Conservation (phyloP, 148 eudicot genomes). For the Polygonum aviculare region DNA sequence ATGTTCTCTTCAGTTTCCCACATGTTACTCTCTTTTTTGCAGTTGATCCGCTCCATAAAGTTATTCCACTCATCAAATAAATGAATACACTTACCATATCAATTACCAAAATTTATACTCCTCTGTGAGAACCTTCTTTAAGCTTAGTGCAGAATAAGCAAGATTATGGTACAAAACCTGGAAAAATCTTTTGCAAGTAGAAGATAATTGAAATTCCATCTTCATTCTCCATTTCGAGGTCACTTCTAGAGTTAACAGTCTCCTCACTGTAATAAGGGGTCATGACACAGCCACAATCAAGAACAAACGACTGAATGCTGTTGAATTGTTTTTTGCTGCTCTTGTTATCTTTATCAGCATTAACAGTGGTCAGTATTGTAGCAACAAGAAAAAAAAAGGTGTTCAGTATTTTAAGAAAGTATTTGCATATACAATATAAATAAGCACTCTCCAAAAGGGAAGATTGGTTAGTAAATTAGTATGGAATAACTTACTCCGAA, state of each 20-base stretch:
- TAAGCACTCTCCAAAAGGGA: neutral
- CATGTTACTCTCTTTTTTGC: constrained; percentile 50
- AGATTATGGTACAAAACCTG: constrained; percentile 34
- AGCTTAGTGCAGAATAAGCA: neutral
- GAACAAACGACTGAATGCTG: neutral
- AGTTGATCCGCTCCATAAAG: constrained; percentile 55
- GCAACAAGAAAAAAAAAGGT: neutral
- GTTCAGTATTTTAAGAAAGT: neutral
- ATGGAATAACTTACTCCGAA: neutral
- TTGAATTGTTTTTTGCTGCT: neutral
- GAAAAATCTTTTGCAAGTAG: constrained; percentile 74
- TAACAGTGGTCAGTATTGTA: neutral
- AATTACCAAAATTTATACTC: neutral
- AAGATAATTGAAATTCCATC: constrained; percentile 64
- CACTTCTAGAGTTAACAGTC: constrained; percentile 65
- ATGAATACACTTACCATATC: neutral
- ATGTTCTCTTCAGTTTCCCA: constrained; percentile 62
- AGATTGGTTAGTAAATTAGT: neutral
- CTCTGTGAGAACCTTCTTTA: neutral
- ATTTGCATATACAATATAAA: neutral
- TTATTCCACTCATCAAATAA: constrained; percentile 75
- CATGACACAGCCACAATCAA: constrained; percentile 42
- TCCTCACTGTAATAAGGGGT: constrained; percentile 88
- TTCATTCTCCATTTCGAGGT: constrained; percentile 80
- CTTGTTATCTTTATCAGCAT: neutral